Evolutionary conservation across 768 basidiomycete genomes (phyloP).

Genomic region (Termitomyces sp.): DNA sequence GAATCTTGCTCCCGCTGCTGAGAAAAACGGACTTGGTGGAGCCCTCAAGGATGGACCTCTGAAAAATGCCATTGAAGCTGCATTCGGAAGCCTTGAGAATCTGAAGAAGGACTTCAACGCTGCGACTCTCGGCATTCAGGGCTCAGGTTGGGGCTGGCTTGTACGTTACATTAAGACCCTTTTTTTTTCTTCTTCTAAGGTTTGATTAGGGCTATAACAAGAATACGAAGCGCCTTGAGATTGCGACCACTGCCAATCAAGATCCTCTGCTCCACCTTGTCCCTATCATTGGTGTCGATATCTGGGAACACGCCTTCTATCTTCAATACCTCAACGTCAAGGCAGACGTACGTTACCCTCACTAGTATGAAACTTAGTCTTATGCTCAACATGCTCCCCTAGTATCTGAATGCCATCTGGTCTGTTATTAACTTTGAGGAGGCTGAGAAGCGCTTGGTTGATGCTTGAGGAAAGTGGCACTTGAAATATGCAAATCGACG

Average conservation of each 20-base stretch:
- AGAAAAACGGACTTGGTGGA: conserved; percentile 72
- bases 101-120: conserved; percentile 81
- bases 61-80: conserved; percentile 52
- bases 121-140: conserved; percentile 81
- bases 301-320: conserved; percentile 97
- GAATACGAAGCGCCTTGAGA: conserved; percentile 64
- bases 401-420: conserved; percentile 91
- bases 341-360: conserved; percentile 60
- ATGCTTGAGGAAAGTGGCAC: conserved; percentile 7
- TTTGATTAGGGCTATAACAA: conserved; percentile 60
- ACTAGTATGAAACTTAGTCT: background rate
- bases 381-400: background rate
- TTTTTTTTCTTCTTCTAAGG: background rate
- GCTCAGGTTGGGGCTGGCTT: conserved; percentile 95
- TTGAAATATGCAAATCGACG: background rate
- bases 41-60: conserved; percentile 54
- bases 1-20: conserved; percentile 30
- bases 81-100: conserved; percentile 65
- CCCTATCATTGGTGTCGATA: conserved; percentile 87
- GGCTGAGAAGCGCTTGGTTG: conserved; percentile 50
- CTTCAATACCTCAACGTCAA: conserved; percentile 96
- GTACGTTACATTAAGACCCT: conserved; percentile 37
- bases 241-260: conserved; percentile 91
- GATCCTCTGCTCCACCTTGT: conserved; percentile 75
- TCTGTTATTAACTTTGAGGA: conserved; percentile 87